A percentile compares a stretch with the other conserved stretches of the same genome.
These are phyloP conservation scores for Candida corydali DNA, from an alignment of 805 yeast species.

Conservation along the genomic window DNA sequence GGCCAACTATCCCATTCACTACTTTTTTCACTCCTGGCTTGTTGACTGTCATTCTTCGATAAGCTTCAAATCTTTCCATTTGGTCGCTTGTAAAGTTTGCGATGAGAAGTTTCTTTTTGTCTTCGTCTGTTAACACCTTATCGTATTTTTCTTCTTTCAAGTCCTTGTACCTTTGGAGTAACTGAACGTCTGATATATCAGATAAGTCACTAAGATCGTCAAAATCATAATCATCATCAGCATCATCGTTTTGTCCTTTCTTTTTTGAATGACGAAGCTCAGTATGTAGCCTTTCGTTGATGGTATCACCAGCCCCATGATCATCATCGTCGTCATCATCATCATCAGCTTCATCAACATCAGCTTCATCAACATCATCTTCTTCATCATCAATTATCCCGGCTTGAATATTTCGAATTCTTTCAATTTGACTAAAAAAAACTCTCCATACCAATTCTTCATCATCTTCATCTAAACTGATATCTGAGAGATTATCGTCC, in stretches of 20 bases:
- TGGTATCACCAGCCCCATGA: background rate
- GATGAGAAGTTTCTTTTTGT: slow-evolving; percentile 57
- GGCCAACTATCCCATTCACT: slow-evolving; percentile 75
- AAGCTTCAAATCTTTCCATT: slow-evolving; percentile 81
- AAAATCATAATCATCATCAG: slow-evolving; percentile 10
- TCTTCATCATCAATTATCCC: slow-evolving; percentile 5
- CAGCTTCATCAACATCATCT: slow-evolving; percentile 6
- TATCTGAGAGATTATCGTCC: slow-evolving; percentile 22
- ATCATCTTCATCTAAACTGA: slow-evolving; percentile 42
- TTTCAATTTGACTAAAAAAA: slow-evolving; percentile 27
- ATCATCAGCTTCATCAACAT: slow-evolving; percentile 4
- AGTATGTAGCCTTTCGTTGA: too few species aligned
- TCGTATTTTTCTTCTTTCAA: slow-evolving; percentile 29
- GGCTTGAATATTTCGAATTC: slow-evolving; percentile 4
- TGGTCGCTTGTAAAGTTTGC: slow-evolving; percentile 77
- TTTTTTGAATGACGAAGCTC: too few species aligned
- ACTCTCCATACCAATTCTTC: slow-evolving; percentile 43
- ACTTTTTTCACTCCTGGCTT: slow-evolving; percentile 75
- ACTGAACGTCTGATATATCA: slow-evolving; percentile 31
- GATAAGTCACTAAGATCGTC: slow-evolving; percentile 25
- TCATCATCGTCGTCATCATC: slow-evolving; percentile 7
- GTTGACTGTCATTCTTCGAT: slow-evolving; percentile 61
- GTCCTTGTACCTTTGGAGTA: slow-evolving; percentile 26
- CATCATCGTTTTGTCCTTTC: background rate
- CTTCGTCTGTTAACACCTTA: slow-evolving; percentile 41